Evolutionary conservation across 371 early-diverging fungal genomes (phyloP).

Genomic region (Apophysomyces sp.): DNA sequence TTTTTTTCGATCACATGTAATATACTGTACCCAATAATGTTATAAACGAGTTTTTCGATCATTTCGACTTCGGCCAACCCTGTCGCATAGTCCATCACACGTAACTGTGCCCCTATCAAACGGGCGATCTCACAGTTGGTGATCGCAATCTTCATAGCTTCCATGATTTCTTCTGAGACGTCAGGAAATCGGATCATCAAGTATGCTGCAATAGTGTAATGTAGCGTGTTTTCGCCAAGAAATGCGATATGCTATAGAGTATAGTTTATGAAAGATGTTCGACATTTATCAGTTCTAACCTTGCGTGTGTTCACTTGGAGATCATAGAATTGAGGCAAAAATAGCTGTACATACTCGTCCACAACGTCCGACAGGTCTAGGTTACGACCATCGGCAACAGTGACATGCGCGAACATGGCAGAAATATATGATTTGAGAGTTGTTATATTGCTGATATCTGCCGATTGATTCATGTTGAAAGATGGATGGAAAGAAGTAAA

Average conservation of each 20-base stretch:
- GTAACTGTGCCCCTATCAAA: not conserved
- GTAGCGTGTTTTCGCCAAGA: not conserved
- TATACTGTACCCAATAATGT: not conserved
- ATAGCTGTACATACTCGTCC: not conserved
- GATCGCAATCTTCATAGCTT: not conserved
- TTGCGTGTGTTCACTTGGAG: not conserved
- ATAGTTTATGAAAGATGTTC: not conserved
- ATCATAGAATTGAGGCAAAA: not conserved
- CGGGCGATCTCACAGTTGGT: not conserved
- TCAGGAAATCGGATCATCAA: not conserved
- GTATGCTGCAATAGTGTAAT: not conserved
- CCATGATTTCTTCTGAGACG: not conserved
- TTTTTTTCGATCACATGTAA: not conserved
- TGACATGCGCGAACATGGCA: not conserved
- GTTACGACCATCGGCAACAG: not conserved
- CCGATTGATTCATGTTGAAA: not conserved
- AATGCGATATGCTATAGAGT: not conserved
- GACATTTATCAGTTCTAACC: not conserved
- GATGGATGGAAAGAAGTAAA: too few relatives aligned
- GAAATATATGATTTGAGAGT: not conserved
- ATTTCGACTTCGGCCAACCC: not conserved
- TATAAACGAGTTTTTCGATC: not conserved
- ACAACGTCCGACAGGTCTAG: not conserved
- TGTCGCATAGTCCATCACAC: not conserved
- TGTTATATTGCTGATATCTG: not conserved